Evolutionary conservation across 2,329 filamentous ascomycete genomes (phyloP), one percentile per base, ranked within the genome.

Genomic region (Sclerotiophoma versabilis): DNA sequence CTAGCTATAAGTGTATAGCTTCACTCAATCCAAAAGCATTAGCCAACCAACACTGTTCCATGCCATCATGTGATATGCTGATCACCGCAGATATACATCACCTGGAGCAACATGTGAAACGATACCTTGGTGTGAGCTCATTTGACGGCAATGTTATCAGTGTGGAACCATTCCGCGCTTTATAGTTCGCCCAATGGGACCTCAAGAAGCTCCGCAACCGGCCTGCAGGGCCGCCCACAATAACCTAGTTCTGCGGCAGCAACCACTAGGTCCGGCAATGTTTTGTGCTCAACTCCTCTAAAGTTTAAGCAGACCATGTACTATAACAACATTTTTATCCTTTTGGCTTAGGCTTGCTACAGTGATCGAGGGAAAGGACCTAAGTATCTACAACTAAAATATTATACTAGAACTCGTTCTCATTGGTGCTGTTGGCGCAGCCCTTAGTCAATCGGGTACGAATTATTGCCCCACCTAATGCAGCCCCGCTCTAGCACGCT

Each of bases 201-300:
- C 45, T 20, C 29, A n/a, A 15, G 20, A 45, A 51, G 33, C 47
- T 55, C 50, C 51, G 51, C 51, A 47, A 54, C 50, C 55, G 50
- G 50, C 50, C 44, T 30, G 8, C 23, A 4, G 4, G n/a, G 27
- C 36, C 43, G 49, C 43, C 36, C 14, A 25, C 19, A 29, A 47
- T 50, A 27, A 49, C 30, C 23, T 6, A 26, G 47, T 50, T 45
- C 46, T 53, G 54, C 41, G 41, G 17, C 49, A 17, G 11, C 23
- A 48, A 54, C 50, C n/a, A n/a, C n/a, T n/a, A n/a, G n/a, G n/a
- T n/a, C n/a, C n/a, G n/a, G n/a, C n/a, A n/a, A n/a, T n/a, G n/a
- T n/a, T n/a, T n/a, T n/a, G n/a, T n/a, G n/a, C n/a, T n/a, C n/a
- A n/a, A n/a, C n/a, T n/a, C n/a, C n/a, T n/a, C n/a, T n/a, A n/a